Percentiles rank a stretch among this genome's conserved stretches.
These are phyloP conservation scores for Dissoconium aciculare DNA, from an alignment of 2,329 filamentous ascomycete genomes.

Conservation along the genomic window DNA sequence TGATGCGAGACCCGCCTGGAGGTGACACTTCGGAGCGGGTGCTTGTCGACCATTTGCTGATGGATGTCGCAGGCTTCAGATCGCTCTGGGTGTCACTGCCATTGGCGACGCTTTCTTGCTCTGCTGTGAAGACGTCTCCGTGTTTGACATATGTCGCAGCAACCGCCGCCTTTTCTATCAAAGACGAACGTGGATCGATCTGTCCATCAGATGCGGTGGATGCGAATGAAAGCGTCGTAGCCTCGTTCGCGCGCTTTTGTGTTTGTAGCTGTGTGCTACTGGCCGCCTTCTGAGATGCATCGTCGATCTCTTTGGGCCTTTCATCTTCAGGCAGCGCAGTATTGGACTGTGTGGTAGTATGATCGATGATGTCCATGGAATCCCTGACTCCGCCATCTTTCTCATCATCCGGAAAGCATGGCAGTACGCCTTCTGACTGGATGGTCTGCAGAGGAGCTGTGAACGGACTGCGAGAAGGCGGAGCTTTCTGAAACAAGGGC, in stretches of 20 bases:
- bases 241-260: not conserved
- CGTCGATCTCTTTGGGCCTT: constrained; percentile 1
- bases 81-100: not conserved
- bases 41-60: constrained; percentile 19
- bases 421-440: constrained; percentile 14
- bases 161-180: too few relatives aligned
- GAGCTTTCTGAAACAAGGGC: constrained; percentile 4
- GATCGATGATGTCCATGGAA: constrained; percentile 4
- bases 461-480: constrained; percentile 16
- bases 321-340: constrained; percentile 4
- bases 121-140: not conserved
- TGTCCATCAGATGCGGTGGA: not conserved
- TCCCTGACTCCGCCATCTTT: not conserved
- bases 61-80: not conserved
- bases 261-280: not conserved
- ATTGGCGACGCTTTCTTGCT: not conserved
- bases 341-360: constrained; percentile 6
- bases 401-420: constrained; percentile 1
- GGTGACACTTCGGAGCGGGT: constrained; percentile 12
- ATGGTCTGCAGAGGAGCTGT: constrained; percentile 16
- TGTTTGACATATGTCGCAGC: constrained; percentile 1
- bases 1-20: constrained; percentile 5
- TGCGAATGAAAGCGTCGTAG: not conserved
- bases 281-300: constrained; percentile 1
- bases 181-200: constrained; percentile 1